Evolutionary conservation across 148 eudicot species (phyloP), one percentile per base, ranked within the genome.

Genomic region (Rheum nobile): DNA sequence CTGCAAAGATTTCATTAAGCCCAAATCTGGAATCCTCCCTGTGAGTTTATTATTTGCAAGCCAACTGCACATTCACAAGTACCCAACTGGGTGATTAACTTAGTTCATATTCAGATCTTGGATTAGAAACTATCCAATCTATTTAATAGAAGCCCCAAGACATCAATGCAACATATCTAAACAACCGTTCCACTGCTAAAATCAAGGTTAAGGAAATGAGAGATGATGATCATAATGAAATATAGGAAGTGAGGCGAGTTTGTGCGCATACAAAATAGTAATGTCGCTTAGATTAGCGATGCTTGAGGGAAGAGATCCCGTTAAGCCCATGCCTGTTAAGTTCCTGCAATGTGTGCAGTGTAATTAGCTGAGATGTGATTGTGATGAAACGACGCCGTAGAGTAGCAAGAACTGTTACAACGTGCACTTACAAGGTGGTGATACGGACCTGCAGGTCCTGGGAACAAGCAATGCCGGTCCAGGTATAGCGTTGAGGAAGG

Each of bases 391-490:
- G 43, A 5, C 38, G 75, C 24, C 6, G 67, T 10, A 11, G 16
- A 4, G 48, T 31, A 57, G 68, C 41, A n/a, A 42, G 48, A 43
- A 37, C 14, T 42, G 32, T 43, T 0, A 71, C 1, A 28, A 14
- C n/a, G 29, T 54, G 28, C 16, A 88, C 91, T 91, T 77, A 91
- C 98, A 94, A 48, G n/a, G 96, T 67, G 61, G 76, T 28, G 67
- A 94, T 74, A 46, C 90, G 86, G 55, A 79, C 71, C 26, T 65
- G 61, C 19, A 78, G 74, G 55, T 80, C 68, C 7, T 71, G 71
- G 24, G 86, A 77, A 69, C 98, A 94, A 12, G 71, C 19, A 59
- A 91, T 80, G 72, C 97, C 97, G 2, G 86, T 83, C 98, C 98
- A 94, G 47, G 88, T 74, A 41, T 85, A 77, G 72, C 74, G 75